phyloP scores from a whole-genome alignment of 306 rosid species.

The Gastrolobium villosum region DNA sequence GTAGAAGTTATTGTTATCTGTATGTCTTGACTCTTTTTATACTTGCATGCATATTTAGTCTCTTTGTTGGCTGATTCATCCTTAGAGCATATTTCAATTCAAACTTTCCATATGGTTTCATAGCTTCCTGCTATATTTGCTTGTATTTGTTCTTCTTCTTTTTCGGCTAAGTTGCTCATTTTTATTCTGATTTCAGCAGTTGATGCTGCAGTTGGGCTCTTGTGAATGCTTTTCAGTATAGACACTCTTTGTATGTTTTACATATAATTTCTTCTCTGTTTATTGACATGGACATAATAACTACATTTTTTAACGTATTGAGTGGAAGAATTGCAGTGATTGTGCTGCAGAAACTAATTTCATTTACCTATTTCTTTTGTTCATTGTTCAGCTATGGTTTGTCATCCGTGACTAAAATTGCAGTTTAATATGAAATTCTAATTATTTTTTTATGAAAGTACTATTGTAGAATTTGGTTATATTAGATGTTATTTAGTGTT shows the following conservation, averaged over 20 bases:
- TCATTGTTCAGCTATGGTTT: slow-evolving; percentile 18
- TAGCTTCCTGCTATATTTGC: not conserved
- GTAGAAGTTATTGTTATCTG: not conserved
- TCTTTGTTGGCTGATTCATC: slow-evolving; percentile 1
- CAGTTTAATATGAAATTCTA: not conserved
- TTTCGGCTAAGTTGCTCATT: not conserved
- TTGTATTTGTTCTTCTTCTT: too few relatives aligned
- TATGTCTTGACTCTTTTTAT: not conserved
- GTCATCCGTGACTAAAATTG: slow-evolving; percentile 7
- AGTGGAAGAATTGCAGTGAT: slow-evolving; percentile 15
- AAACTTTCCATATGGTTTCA: not conserved
- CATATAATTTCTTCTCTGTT: not conserved
- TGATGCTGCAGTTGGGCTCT: slow-evolving; percentile 9
- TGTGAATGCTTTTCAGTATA: slow-evolving; percentile 14
- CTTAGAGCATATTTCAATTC: not conserved
- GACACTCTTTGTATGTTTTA: not conserved
- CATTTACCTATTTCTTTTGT: slow-evolving; percentile 22
- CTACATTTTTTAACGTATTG: not conserved
- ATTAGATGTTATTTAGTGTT: not conserved
- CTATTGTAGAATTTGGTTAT: slow-evolving; percentile 8
- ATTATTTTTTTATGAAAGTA: not conserved
- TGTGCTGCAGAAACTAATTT: slow-evolving; percentile 11
- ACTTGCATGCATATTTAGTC: not conserved
- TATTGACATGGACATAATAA: not conserved
- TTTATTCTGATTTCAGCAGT: slow-evolving; percentile 24